These are phyloP conservation scores for Trichosporon sp. DNA, from an alignment of 1,284 basidiomycete species.

Conservation along the genomic window DNA sequence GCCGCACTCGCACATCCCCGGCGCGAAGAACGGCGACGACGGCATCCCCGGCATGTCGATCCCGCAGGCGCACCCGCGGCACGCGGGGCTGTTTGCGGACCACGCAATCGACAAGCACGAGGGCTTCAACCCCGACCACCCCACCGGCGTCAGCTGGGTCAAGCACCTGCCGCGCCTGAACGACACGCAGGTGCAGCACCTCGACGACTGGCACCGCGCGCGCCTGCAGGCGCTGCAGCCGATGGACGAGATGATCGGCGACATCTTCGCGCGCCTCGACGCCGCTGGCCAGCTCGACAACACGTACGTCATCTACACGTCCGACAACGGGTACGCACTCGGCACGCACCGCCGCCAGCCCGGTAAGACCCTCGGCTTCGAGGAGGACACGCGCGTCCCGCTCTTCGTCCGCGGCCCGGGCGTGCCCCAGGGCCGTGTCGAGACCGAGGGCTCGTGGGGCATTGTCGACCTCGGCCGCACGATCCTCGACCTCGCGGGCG, in stretches of 20 bases:
- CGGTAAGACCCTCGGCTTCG: conserved; percentile 40
- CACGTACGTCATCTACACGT: conserved; percentile 41
- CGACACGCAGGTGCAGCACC: conserved; percentile 32
- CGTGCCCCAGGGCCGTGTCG: conserved; percentile 22
- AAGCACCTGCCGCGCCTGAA: conserved; percentile 33
- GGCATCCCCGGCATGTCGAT: conserved; percentile 9
- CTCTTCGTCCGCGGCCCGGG: conserved; percentile 36
- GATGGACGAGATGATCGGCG: conserved; percentile 41
- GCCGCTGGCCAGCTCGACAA: conserved; percentile 33
- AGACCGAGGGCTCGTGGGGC: conserved; percentile 26
- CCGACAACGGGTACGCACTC: conserved; percentile 42
- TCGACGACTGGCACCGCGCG: conserved; percentile 42
- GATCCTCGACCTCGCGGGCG: conserved; percentile 39
- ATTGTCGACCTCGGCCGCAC: conserved; percentile 40
- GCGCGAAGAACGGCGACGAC: not conserved
- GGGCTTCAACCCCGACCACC: conserved; percentile 31
- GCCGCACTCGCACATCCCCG: not conserved
- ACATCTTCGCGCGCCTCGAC: conserved; percentile 31
- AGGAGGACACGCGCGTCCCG: conserved; percentile 41
- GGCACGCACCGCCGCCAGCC: conserved; percentile 39
- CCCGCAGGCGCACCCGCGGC: conserved; percentile 25
- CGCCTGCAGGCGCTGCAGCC: conserved; percentile 33
- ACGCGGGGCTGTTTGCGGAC: conserved; percentile 28
- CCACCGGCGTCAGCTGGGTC: conserved; percentile 38
- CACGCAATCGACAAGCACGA: conserved; percentile 20